These are phyloP conservation scores for Volvariella surrecta DNA, from an alignment of 1,284 basidiomycete species.

Conservation along the genomic window DNA sequence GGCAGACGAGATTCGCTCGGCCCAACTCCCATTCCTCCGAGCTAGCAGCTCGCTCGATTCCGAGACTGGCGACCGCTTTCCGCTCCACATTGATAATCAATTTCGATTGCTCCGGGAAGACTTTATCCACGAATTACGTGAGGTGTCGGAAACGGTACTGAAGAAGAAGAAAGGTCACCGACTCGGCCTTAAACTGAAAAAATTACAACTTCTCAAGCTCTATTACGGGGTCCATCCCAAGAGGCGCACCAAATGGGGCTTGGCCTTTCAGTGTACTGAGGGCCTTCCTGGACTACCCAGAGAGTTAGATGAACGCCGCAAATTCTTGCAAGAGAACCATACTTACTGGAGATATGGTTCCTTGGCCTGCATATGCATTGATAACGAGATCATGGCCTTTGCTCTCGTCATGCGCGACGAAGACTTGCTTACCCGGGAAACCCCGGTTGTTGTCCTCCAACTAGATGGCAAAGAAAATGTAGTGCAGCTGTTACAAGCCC, in stretches of 20 bases:
- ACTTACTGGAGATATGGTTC: slow-evolving; percentile 43
- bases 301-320: slow-evolving; percentile 9
- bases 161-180: slow-evolving; percentile 36
- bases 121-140: slow-evolving; percentile 54
- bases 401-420: slow-evolving; percentile 47
- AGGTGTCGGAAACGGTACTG: slow-evolving; percentile 19
- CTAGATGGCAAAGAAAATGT: slow-evolving; percentile 34
- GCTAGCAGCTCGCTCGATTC: slow-evolving; percentile 30
- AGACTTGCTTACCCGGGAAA: slow-evolving; percentile 34
- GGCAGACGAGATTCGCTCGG: slow-evolving; percentile 41
- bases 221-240: slow-evolving; percentile 24
- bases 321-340: slow-evolving; percentile 32
- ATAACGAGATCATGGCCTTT: slow-evolving; percentile 41
- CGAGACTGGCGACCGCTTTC: slow-evolving; percentile 25
- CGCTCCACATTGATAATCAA: slow-evolving; percentile 52
- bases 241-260: slow-evolving; percentile 34
- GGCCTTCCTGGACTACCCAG: slow-evolving; percentile 36
- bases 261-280: slow-evolving; percentile 30
- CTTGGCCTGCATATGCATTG: slow-evolving; percentile 38
- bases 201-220: slow-evolving; percentile 27
- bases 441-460: slow-evolving; percentile 42
- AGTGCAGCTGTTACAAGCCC: slow-evolving; percentile 25
- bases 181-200: slow-evolving; percentile 33
- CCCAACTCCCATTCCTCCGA: slow-evolving; percentile 37
- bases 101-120: slow-evolving; percentile 59